phyloP scores from a whole-genome alignment of 1,139 yeast genomes.

The Yamadazyma trypodendri region DNA sequence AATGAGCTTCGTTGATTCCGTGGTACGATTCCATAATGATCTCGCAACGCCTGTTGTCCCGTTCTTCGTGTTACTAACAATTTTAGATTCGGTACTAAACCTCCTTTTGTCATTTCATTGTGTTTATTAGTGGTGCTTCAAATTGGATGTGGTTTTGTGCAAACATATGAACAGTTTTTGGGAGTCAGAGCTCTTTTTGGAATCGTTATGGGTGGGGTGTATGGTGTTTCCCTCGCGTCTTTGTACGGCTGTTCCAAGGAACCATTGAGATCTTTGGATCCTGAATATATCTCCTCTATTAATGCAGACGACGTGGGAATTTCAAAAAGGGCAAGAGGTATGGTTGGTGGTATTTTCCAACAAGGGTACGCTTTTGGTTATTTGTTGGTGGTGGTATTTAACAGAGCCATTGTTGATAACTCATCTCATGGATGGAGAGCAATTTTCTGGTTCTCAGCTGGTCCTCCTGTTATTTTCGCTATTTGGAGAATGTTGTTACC shows the following conservation, averaged over 20 bases:
- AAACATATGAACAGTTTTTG: constrained; percentile 36
- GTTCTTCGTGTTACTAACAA: constrained; percentile 10
- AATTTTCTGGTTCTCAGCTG: constrained; percentile 44
- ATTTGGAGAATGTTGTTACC: constrained; percentile 36
- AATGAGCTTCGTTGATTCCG: background rate
- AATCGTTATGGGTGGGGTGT: constrained; percentile 44
- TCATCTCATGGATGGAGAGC: constrained; percentile 33
- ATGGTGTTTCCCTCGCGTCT: constrained; percentile 38
- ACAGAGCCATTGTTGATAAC: constrained; percentile 31
- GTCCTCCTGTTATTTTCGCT: constrained; percentile 39
- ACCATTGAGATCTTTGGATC: constrained; percentile 10
- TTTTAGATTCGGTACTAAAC: constrained; percentile 29
- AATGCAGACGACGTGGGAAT: constrained; percentile 21
- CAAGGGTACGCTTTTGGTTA: constrained; percentile 48
- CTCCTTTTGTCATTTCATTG: constrained; percentile 37
- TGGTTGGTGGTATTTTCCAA: constrained; percentile 42
- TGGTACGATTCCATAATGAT: background rate
- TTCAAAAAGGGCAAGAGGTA: constrained; percentile 37
- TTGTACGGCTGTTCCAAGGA: constrained; percentile 36
- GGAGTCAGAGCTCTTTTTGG: constrained; percentile 44
- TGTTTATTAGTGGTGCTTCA: constrained; percentile 32
- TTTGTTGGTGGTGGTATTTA: constrained; percentile 41
- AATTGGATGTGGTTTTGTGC: constrained; percentile 41
- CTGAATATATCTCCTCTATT: constrained; percentile 8
- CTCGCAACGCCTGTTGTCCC: background rate